Conservation (phyloP, 2,329 filamentous ascomycete genomes). For the Xylaria sp. region DNA sequence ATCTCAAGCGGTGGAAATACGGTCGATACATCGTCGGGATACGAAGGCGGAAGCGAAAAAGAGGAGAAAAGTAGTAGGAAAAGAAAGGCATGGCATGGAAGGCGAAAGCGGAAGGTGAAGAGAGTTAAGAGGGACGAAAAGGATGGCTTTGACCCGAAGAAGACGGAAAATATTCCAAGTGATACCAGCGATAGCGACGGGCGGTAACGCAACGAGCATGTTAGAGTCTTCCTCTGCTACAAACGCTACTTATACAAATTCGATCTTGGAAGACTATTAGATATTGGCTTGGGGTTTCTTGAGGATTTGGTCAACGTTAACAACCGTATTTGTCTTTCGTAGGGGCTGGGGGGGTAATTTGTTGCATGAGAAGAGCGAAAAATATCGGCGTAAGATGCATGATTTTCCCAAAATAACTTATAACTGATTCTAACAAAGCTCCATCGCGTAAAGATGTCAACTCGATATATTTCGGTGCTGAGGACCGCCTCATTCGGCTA, state of each 20-base stretch:
- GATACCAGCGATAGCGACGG: background rate
- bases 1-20: background rate
- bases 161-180: background rate
- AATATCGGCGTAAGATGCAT: background rate
- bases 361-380: background rate
- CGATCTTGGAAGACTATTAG: background rate
- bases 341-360: background rate
- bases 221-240: background rate
- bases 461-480: background rate
- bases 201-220: background rate
- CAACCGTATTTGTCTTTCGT: background rate
- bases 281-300: background rate
- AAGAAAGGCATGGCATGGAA: background rate
- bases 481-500: too few species aligned
- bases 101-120: background rate
- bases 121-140: background rate
- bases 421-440: too few species aligned
- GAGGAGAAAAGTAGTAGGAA: background rate
- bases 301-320: background rate
- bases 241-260: background rate
- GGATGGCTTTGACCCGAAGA: background rate
- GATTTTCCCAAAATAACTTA: too few species aligned
- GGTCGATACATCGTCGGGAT: background rate
- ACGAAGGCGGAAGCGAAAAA: background rate
- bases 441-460: background rate